phyloP scores from a whole-genome alignment of 768 basidiomycete genomes.

The Lentinula sp. region DNA sequence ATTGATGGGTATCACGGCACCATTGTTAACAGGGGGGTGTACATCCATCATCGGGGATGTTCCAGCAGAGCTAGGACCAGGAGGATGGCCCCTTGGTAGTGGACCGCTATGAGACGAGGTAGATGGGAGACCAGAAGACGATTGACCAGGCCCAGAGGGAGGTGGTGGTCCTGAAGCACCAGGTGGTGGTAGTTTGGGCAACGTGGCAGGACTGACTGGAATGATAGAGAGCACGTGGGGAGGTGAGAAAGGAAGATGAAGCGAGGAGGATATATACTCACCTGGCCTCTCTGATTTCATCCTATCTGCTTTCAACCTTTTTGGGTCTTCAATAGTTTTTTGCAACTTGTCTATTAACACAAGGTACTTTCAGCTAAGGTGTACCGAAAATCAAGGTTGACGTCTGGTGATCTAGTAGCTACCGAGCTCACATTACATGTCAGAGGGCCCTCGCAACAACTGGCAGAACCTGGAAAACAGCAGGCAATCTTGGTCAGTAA shows the following conservation, averaged over 20 bases:
- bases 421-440: too few species aligned
- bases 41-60: slow-evolving; percentile 17
- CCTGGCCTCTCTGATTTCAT: slow-evolving; percentile 29
- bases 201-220: slow-evolving; percentile 23
- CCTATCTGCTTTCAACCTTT: slow-evolving; percentile 41
- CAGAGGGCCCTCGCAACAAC: too few species aligned
- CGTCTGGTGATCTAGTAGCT: too few species aligned
- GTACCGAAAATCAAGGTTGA: too few species aligned
- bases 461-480: too few species aligned
- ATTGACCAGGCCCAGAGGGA: slow-evolving; percentile 16
- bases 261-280: neutral
- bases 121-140: slow-evolving; percentile 30
- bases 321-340: slow-evolving; percentile 21
- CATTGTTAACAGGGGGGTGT: slow-evolving; percentile 10
- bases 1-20: slow-evolving; percentile 6
- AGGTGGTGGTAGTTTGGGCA: slow-evolving; percentile 31
- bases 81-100: slow-evolving; percentile 14
- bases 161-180: slow-evolving; percentile 17
- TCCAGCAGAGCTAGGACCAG: slow-evolving; percentile 18
- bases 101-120: slow-evolving; percentile 12
- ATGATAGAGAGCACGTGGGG: neutral
- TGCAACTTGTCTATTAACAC: too few species aligned
- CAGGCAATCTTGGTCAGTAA: too few species aligned
- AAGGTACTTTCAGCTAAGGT: too few species aligned
- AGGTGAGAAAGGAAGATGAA: neutral